Evolutionary conservation across 2,329 filamentous ascomycete species (phyloP).

Genomic region (Verruconis gallopava): DNA sequence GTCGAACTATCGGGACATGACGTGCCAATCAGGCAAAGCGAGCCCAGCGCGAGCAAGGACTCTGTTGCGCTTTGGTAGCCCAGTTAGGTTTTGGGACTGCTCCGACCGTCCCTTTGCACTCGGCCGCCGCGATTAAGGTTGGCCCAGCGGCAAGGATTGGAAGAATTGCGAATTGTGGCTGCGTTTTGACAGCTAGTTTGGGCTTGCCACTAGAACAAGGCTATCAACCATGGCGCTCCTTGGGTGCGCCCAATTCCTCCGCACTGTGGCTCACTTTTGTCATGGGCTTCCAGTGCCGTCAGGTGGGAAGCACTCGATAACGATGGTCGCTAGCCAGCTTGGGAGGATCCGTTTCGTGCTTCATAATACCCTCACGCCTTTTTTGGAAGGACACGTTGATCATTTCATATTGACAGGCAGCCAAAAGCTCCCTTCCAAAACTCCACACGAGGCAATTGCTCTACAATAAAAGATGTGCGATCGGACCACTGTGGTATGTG

Average conservation of each 20-base stretch:
- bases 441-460: no score
- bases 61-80: background rate
- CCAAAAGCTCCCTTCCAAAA: no score
- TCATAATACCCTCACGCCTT: no score
- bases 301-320: no score
- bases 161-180: background rate
- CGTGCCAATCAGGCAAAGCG: constrained; percentile 1
- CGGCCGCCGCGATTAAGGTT: constrained; percentile 5
- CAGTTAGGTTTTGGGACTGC: background rate
- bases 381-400: no score
- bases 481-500: no score
- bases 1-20: no score
- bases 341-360: no score
- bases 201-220: background rate
- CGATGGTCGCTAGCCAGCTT: no score
- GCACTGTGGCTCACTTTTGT: constrained; percentile 60
- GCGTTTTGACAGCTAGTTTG: background rate
- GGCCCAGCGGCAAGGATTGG: background rate
- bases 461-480: no score
- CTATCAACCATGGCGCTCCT: no score
- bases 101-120: background rate
- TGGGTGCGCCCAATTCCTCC: constrained; percentile 19
- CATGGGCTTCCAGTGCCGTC: constrained; percentile 88
- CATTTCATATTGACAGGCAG: no score
- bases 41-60: constrained; percentile 2